A percentile compares a stretch with the other conserved stretches of the same genome.
These are phyloP conservation scores for Aspergillus costaricaensis DNA, from an alignment of 2,329 filamentous ascomycete genomes.

Conservation along the genomic window DNA sequence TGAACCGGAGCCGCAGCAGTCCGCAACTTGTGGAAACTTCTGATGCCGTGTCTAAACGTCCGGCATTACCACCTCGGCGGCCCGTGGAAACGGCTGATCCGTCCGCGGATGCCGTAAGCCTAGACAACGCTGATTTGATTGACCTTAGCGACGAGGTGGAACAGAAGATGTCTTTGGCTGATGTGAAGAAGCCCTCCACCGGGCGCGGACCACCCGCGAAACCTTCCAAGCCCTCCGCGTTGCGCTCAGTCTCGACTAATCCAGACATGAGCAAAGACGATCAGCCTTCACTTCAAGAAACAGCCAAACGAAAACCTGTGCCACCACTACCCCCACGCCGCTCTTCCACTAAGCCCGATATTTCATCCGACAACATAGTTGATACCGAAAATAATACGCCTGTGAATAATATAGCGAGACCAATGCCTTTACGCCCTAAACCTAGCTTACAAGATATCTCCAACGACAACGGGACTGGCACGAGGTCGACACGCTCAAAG, in stretches of 20 bases:
- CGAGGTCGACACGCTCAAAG: conserved; percentile 22
- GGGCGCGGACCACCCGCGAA: conserved; percentile 40
- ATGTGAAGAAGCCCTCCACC: conserved; percentile 21
- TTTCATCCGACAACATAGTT: not conserved
- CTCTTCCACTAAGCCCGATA: conserved; percentile 20
- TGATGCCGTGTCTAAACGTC: conserved; percentile 35
- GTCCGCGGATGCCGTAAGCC: conserved; percentile 24
- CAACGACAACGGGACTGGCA: conserved; percentile 4
- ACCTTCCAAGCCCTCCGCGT: conserved; percentile 47
- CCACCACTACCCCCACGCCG: conserved; percentile 44
- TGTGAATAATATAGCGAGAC: conserved; percentile 16
- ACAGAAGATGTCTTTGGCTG: conserved; percentile 11
- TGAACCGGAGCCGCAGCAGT: conserved; percentile 28
- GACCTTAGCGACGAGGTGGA: conserved; percentile 42
- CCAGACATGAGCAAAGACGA: conserved; percentile 19
- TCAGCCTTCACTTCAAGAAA: conserved; percentile 20
- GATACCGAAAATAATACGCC: not conserved
- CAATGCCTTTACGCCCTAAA: not conserved
- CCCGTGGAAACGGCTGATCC: conserved; percentile 22
- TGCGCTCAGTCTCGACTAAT: conserved; percentile 38
- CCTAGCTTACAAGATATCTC: conserved; percentile 3
- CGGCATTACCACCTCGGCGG: conserved; percentile 44
- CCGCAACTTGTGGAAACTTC: conserved; percentile 29
- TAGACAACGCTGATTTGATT: conserved; percentile 40
- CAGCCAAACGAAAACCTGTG: conserved; percentile 36